These are phyloP conservation scores for Basidiobolus heterosporus DNA, from an alignment of 371 early-diverging fungal genomes.

Conservation along the genomic window DNA sequence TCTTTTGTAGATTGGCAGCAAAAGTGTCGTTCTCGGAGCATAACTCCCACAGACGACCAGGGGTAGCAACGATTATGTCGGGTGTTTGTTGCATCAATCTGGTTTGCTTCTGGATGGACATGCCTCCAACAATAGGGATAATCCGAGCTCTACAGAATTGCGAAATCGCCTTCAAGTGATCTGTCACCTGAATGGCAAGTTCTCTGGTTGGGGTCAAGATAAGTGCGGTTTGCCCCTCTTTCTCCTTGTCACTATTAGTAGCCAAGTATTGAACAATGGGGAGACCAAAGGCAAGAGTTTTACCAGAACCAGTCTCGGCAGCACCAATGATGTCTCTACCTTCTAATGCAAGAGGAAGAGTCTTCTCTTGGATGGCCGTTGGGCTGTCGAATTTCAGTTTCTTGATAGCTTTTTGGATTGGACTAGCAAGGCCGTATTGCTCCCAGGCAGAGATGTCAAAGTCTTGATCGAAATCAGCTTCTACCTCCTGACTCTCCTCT, in stretches of 20 bases:
- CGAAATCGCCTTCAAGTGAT: slow-evolving; percentile 48
- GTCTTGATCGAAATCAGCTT: slow-evolving; percentile 8
- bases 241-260: slow-evolving; percentile 12
- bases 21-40: slow-evolving; percentile 40
- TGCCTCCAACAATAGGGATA: slow-evolving; percentile 70
- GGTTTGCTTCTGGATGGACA: slow-evolving; percentile 80
- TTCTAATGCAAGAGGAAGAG: slow-evolving; percentile 49
- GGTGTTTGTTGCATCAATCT: slow-evolving; percentile 49
- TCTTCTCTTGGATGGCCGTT: slow-evolving; percentile 85
- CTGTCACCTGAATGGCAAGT: slow-evolving; percentile 73
- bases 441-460: slow-evolving; percentile 45
- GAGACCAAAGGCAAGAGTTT: slow-evolving; percentile 82
- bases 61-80: slow-evolving; percentile 91
- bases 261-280: slow-evolving; percentile 59
- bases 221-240: slow-evolving; percentile 25
- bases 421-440: slow-evolving; percentile 19
- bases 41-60: slow-evolving; percentile 92
- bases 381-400: slow-evolving; percentile 78
- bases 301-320: slow-evolving; percentile 94
- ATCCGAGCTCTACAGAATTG: slow-evolving; percentile 33
- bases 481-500: not conserved
- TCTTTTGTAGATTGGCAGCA: slow-evolving; percentile 29
- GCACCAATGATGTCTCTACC: slow-evolving; percentile 91
- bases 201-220: slow-evolving; percentile 86
- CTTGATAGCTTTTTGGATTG: slow-evolving; percentile 49